A percentile compares a stretch with the other conserved stretches of the same genome.
phyloP scores from a whole-genome alignment of 2,329 filamentous ascomycete species.

The Sporothrix humicola region DNA sequence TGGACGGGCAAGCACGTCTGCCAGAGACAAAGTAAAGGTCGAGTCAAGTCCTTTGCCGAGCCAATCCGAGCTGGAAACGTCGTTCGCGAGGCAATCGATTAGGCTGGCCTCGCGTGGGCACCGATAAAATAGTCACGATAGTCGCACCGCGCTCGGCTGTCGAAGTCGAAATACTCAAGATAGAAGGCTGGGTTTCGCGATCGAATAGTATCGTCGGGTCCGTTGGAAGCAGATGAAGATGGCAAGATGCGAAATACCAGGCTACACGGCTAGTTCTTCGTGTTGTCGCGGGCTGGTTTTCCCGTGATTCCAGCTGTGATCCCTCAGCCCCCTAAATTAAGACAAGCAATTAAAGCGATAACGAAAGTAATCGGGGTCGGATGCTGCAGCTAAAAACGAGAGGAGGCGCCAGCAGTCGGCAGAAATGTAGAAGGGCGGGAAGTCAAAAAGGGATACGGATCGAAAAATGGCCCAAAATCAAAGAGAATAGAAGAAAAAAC shows the following conservation, averaged over 20 bases:
- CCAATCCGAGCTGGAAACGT: neutral
- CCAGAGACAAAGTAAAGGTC: neutral
- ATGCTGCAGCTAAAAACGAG: slow-evolving; percentile 1
- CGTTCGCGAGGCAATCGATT: neutral
- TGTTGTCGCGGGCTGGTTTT: neutral
- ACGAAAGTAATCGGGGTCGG: slow-evolving; percentile 4
- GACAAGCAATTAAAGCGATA: slow-evolving; percentile 30
- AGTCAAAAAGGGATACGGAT: neutral
- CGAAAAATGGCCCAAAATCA: neutral
- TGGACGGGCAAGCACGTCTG: slow-evolving; percentile 28
- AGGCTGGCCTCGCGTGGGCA: neutral
- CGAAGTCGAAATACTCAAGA: neutral
- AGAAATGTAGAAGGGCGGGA: neutral
- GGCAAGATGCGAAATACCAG: neutral
- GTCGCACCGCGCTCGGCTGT: slow-evolving; percentile 12
- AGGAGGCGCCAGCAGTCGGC: slow-evolving; percentile 1
- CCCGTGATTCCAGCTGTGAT: neutral
- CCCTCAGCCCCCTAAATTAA: slow-evolving; percentile 26
- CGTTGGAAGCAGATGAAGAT: neutral
- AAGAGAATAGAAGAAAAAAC: slow-evolving; percentile 16
- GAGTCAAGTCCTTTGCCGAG: neutral
- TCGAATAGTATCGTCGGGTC: neutral
- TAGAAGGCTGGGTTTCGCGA: neutral
- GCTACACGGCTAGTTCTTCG: neutral
- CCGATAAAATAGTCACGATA: slow-evolving; percentile 11